Evolutionary conservation across 768 basidiomycete species (phyloP), one percentile per base, ranked within the genome.

Genomic region (Naganishia onofrii): DNA sequence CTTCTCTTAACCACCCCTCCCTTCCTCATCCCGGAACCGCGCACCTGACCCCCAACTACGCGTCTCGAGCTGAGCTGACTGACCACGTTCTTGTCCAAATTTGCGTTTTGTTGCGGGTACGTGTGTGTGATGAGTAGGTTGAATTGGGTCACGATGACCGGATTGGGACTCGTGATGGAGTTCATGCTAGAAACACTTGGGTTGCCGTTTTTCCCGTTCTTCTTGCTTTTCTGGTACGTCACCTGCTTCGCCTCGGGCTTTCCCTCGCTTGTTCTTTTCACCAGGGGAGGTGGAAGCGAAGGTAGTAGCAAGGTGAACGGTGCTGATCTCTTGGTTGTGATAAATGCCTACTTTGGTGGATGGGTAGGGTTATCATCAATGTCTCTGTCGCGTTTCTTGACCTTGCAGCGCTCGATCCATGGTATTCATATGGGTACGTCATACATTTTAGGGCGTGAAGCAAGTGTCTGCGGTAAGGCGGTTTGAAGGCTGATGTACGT

Each of bases 141-240:
- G 21, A 75, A 77, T 54, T 80, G 72, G 64, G 68, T 76, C 32
- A 75, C 76, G 12, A 76, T 76, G 75, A 64, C 72, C 23, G 76
- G 74, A 0, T 58, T 79, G 23, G 79, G 79, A 0, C 73, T 77
- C 42, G 75, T 79, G 1, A 79, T 80, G 79, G 78, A 80, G 71
- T 73, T 76, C 15, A 66, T 76, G 48, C 74, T 80, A 13, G 57
- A 77, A 3, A 65, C 79, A 66, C 60, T 78, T 21, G 81, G 81
- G 3, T 73, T 71, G 6, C 72, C 75, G 1, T 78, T 75, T 67
- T 80, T 81, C 69, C 77, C 80, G 4, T 81, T 81, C 71, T 82
- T 82, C 75, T 70, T 80, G 31, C 44, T 79, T 17, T 78, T 79
- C 68, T 81, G 79, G 74, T 71, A 66, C 44, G 74, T 75, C 52